These are phyloP conservation scores for Pseudogymnoascus sp. DNA, from an alignment of 2,329 filamentous ascomycete genomes.

Conservation along the genomic window DNA sequence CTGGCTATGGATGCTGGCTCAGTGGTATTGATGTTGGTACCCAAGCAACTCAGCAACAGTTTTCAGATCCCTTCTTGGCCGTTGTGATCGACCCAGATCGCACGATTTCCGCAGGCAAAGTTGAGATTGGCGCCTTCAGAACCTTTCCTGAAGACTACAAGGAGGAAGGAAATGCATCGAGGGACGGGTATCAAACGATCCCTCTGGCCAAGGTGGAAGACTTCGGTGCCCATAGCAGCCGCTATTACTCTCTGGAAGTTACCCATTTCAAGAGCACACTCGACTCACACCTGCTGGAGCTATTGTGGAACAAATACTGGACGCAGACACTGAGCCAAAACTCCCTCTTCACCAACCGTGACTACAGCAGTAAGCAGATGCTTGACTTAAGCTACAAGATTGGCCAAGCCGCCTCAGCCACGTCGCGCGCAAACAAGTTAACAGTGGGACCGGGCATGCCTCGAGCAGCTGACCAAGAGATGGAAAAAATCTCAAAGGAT, in stretches of 20 bases:
- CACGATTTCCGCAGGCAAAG: conserved; percentile 84
- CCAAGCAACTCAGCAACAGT: conserved; percentile 77
- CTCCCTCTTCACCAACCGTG: conserved; percentile 83
- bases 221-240: conserved; percentile 84
- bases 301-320: conserved; percentile 99
- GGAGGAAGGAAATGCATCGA: conserved; percentile 40
- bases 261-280: conserved; percentile 92
- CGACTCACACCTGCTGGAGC: conserved; percentile 77
- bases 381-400: conserved; percentile 81
- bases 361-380: conserved; percentile 90
- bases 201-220: conserved; percentile 92
- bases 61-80: conserved; percentile 85
- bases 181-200: conserved; percentile 66
- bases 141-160: conserved; percentile 77
- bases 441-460: conserved; percentile 18
- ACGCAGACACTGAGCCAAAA: conserved; percentile 90
- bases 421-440: conserved; percentile 34
- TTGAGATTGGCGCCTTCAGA: conserved; percentile 94
- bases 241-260: conserved; percentile 87
- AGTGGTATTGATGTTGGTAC: conserved; percentile 93
- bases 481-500: conserved; percentile 49
- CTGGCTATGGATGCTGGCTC: conserved; percentile 96
- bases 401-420: conserved; percentile 49
- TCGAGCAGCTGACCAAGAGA: conserved; percentile 38
- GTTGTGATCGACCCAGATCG: conserved; percentile 95